Base-by-base conservation (phyloP, 768 basidiomycete genomes). In the Russula earlei region DNA sequence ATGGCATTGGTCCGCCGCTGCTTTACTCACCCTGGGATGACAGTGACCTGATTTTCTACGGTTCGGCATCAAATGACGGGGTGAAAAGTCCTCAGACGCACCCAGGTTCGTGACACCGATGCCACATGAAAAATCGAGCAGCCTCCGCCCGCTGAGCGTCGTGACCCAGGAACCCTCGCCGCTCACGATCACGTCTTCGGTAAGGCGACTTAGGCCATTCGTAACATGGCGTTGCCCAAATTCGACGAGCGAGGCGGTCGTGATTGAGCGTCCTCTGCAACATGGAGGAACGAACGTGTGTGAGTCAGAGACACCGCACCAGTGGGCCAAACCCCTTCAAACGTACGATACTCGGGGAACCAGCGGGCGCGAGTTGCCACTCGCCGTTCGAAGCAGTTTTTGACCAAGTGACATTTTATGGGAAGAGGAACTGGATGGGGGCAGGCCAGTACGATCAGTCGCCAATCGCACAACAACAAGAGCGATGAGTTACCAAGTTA, bases 1-100 rank as follows among this genome's bases (percentile, higher is more conserved):
- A 74, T 84, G 77, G 67, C 87, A 90, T 67, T 96, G 91, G 46
- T 89, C 80, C n/a, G 89, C 89, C 0, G 91, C 91, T 11, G 91
- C 91, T 62, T 81, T 77, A 72, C 87, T 91, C 61, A 94, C 81
- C 66, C 80, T 83, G 0, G 89, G 89, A 68, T 95, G 88, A 60
- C 85, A 91, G 67, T 94, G 92, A 5, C 91, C 89, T 91, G 20
- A 17, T n/a, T 11, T 7, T 19, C 31, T 3, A 31, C 29, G 29
- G 6, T n/a, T 42, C 24, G 45, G 41, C 6, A 3, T 25, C 38
- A 6, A n/a, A 47, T 17, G 22, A 20, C 3, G 7, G 2, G 5
- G n/a, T 14, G 24, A 5, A 55, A 15, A 37, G 2, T 4, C 6
- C 5, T 8, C 8, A 15, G 25, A 50, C 55, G 17, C 24, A 61